A percentile compares a stretch with the other conserved stretches of the same genome.
Evolutionary conservation across 192 early-diverging fungal species (phyloP).

Genomic region (Podila clonocystis): DNA sequence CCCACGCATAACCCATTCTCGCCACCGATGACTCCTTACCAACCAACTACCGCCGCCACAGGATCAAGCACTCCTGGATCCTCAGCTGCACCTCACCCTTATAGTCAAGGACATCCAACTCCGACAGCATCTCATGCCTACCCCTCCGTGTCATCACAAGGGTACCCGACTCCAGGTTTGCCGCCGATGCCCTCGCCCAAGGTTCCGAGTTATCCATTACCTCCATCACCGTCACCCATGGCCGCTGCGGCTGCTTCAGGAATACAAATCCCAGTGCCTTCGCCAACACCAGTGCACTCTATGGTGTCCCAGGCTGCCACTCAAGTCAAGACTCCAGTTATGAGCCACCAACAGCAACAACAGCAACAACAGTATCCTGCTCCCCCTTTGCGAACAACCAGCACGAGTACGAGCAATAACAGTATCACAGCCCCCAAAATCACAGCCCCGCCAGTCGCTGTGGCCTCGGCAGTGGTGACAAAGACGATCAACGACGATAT

Average conservation of each 20-base stretch:
- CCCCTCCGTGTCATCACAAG: constrained; percentile 20
- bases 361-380: constrained; percentile 10
- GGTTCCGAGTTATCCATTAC: constrained; percentile 20
- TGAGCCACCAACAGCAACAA: constrained; percentile 10
- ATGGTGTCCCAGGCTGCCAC: background rate
- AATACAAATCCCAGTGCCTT: constrained; percentile 16
- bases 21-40: constrained; percentile 12
- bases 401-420: background rate
- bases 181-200: constrained; percentile 33
- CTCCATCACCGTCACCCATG: constrained; percentile 13
- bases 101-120: constrained; percentile 42
- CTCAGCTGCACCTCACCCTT: constrained; percentile 18
- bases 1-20: constrained; percentile 7
- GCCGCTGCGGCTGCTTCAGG: background rate
- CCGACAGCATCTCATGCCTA: constrained; percentile 23
- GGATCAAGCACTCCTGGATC: background rate
- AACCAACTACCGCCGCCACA: background rate
- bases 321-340: constrained; percentile 5
- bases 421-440: background rate
- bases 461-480: background rate
- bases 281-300: constrained; percentile 1
- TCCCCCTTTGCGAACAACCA: background rate
- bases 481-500: background rate
- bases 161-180: constrained; percentile 25
- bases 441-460: background rate